Evolutionary conservation across 345 rosid species (phyloP), one percentile per base, ranked within the genome.

Genomic region (Kandelia obovata): DNA sequence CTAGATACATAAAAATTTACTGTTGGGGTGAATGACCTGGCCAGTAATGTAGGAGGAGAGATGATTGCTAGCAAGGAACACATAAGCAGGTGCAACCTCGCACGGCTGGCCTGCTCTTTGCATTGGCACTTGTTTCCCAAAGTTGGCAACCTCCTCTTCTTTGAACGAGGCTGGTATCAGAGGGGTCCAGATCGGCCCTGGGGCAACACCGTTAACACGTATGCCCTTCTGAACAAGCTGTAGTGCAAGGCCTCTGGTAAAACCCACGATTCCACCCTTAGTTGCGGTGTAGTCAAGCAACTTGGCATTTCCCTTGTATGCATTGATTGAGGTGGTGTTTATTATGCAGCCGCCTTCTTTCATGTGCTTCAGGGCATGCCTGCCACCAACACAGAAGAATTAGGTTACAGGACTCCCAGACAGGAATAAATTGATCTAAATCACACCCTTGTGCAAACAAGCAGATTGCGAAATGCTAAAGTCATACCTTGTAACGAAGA

Each of bases 111-210:
- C 94, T 0, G 90, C 92, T 73, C 93, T 84, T 71, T 82, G 73
- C 93, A 90, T 87, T 0, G 96, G 93, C 53, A 82, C 83, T 55
- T 87, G 76, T 3, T 72, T 71, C 4, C 96, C 96, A 46, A 90
- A 83, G 53, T 76, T 49, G 2, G 70, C 68, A 28, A 69, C 77
- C 74, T 81, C 81, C 3, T 92, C 91, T 21, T 86, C 84, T 1
- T 63, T 64, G 62, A 86, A 89, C 0, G 96, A 87, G 5, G 93
- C 77, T 0, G 96, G 88, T 49, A 87, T 76, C 74, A 92, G 60
- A 1, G 90, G 98, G 17, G 95, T 92, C 98, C 92, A 88, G 4
- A 90, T 86, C 13, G 92, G 96, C 25, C 98, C 95, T 0, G 96
- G 95, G 11, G 92, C 92, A 0, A 90, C 93, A 0, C 89, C 95